Base-by-base conservation (phyloP, 1,284 basidiomycete species). In the Pseudomicrostroma phylloplanum region DNA sequence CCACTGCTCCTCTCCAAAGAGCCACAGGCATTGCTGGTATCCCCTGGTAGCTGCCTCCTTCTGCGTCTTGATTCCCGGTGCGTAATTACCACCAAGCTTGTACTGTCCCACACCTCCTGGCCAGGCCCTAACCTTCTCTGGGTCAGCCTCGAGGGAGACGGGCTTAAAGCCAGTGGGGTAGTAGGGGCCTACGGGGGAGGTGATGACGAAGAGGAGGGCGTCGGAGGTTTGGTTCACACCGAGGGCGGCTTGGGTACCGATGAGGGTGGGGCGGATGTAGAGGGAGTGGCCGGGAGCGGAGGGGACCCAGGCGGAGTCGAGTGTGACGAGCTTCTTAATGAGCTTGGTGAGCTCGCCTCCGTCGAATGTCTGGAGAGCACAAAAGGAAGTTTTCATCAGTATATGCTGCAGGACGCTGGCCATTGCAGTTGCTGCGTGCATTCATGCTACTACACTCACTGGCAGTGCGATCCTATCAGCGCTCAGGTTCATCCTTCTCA, bases 101-200 rank as follows among this genome's bases (percentile, higher is more conserved):
- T 69, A 76, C 51, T 74, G 65, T 15, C 77, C 77, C 17, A 69
- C 70, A 39, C 77, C 77, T 12, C 76, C 76, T 1, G 77, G 77
- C 76, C 76, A 79, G 7, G 77, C 76, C 17, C 77, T 68, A 36
- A 91, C 88, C 77, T 88, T 90, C 78, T 92, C 87, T 0, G 91
- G 91, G 1, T 93, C 94, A 4, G 91, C 93, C 63, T 92, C 88
- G 57, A 99, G 83, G 15, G 90, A 87, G 36, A 99, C 88, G 19
- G 94, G 94, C 82, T 98, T 97, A 84, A 96, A 96, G 9, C 94
- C 94, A 43, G 88, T 82, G 57, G 91, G 87, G 81, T 94, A 98
- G 81, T 97, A 99, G 1, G 94, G 93, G 17, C 64, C 66, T 0
- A 69, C 91, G 43, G 92, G 92, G 70, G 88, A 90, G 78, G 88